These are phyloP conservation scores for Boletus patriciae DNA, from an alignment of 768 basidiomycete species.

Conservation along the genomic window DNA sequence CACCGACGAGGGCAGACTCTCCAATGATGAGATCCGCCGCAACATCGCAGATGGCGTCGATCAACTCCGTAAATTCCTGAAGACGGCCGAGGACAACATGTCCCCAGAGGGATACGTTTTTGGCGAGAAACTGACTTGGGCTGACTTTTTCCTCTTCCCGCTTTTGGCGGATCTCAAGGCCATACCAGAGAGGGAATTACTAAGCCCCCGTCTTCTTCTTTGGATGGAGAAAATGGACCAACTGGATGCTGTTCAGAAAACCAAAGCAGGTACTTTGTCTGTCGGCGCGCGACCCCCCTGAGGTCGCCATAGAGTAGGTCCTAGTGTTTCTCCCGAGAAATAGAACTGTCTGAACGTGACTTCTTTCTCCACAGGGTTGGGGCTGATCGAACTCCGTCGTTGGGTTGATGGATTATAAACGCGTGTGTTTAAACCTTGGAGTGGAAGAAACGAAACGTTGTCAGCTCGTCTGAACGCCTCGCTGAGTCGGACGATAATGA, in stretches of 20 bases:
- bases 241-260: constrained; percentile 27
- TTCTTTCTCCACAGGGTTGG: not conserved
- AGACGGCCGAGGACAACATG: constrained; percentile 22
- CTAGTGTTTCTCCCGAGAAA: not conserved
- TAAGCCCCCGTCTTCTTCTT: constrained; percentile 19
- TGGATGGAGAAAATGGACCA: constrained; percentile 31
- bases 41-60: constrained; percentile 20
- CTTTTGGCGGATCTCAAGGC: constrained; percentile 32
- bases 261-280: constrained; percentile 27
- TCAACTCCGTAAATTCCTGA: constrained; percentile 17
- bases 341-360: not conserved
- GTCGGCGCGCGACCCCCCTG: constrained; percentile 28
- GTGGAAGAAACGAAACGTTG: not conserved
- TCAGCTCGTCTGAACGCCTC: not conserved
- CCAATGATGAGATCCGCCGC: constrained; percentile 24
- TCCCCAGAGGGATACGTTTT: constrained; percentile 31
- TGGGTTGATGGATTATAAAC: not conserved
- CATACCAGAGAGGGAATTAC: constrained; percentile 25
- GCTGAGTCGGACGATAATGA: not conserved
- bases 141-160: constrained; percentile 36
- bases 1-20: constrained; percentile 22
- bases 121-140: constrained; percentile 30
- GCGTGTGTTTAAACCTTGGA: not conserved
- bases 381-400: not conserved
- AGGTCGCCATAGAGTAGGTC: not conserved